These are phyloP conservation scores for Pseudogymnoascus sp. DNA, from an alignment of 2,329 filamentous ascomycete genomes.

Conservation along the genomic window DNA sequence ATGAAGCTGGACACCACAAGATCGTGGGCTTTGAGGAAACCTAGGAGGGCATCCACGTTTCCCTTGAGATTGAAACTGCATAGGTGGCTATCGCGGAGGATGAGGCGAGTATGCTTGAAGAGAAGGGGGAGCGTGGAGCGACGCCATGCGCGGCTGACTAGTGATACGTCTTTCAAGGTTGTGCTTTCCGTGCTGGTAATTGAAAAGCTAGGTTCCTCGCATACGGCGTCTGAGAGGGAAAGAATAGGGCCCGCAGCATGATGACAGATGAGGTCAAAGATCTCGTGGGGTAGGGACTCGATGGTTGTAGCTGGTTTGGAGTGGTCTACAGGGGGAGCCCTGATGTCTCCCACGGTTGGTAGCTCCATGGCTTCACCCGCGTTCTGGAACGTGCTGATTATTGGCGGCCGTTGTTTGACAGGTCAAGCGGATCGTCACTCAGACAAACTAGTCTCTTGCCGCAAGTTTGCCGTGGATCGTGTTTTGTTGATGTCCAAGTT, in stretches of 20 bases:
- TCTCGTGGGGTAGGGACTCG: slow-evolving; percentile 48
- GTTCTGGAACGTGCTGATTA: not conserved
- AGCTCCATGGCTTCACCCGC: not conserved
- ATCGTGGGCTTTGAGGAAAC: not conserved
- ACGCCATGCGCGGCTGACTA: slow-evolving; percentile 47
- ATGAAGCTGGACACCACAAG: not conserved
- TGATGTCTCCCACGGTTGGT: too few relatives aligned
- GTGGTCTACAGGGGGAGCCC: not conserved
- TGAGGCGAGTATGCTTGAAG: slow-evolving; percentile 45
- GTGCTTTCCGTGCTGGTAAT: slow-evolving; percentile 33
- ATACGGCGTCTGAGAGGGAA: slow-evolving; percentile 38
- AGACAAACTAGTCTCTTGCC: not conserved
- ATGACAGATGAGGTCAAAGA: slow-evolving; percentile 49
- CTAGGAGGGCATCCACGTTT: not conserved
- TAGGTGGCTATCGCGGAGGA: slow-evolving; percentile 20
- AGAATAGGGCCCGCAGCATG: slow-evolving; percentile 43
- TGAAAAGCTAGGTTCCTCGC: slow-evolving; percentile 40
- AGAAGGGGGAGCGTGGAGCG: slow-evolving; percentile 44
- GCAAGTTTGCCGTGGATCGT: too few relatives aligned
- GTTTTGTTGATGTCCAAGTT: not conserved
- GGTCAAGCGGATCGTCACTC: not conserved
- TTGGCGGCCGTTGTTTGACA: not conserved
- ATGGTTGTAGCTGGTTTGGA: slow-evolving; percentile 13
- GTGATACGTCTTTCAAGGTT: slow-evolving; percentile 49
- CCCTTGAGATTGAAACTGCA: not conserved